Evolutionary conservation across 345 rosid species (phyloP).

Genomic region (Ceriops tagal): DNA sequence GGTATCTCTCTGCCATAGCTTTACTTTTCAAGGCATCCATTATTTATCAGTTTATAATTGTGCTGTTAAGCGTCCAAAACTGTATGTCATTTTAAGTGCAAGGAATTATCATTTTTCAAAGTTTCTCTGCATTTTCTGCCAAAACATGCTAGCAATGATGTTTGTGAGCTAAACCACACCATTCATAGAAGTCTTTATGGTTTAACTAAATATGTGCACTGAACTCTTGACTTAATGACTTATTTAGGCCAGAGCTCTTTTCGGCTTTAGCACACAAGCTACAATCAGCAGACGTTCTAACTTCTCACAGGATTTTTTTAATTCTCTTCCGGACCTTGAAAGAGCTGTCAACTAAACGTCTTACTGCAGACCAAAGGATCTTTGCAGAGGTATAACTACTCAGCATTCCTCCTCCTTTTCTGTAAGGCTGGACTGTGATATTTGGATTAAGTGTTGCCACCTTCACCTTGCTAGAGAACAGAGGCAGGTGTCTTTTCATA

Average conservation of each 20-base stretch:
- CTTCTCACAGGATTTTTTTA: slow-evolving; percentile 89
- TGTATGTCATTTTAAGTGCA: neutral
- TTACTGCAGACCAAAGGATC: slow-evolving; percentile 74
- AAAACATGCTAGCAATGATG: neutral
- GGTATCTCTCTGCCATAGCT: slow-evolving; percentile 30
- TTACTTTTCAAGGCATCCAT: neutral
- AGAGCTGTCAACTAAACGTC: slow-evolving; percentile 92
- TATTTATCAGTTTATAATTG: neutral
- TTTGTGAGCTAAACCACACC: neutral
- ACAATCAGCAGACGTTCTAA: slow-evolving; percentile 70
- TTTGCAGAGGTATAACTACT: slow-evolving; percentile 61
- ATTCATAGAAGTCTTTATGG: slow-evolving; percentile 6
- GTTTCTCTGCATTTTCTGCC: no score
- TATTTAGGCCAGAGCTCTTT: slow-evolving; percentile 81
- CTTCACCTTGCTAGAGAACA: neutral
- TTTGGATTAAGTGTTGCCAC: neutral
- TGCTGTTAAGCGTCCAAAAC: neutral
- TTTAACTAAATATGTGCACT: slow-evolving; percentile 16
- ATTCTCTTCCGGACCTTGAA: slow-evolving; percentile 85
- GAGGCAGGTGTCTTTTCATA: neutral
- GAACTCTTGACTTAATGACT: slow-evolving; percentile 25
- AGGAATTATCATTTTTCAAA: no score
- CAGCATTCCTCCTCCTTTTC: neutral
- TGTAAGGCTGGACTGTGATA: neutral
- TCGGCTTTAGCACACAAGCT: slow-evolving; percentile 76